Percentiles rank a stretch among this genome's conserved stretches.
phyloP scores from a whole-genome alignment of 2,329 filamentous ascomycete species.

The Fusarium guadeloupense region DNA sequence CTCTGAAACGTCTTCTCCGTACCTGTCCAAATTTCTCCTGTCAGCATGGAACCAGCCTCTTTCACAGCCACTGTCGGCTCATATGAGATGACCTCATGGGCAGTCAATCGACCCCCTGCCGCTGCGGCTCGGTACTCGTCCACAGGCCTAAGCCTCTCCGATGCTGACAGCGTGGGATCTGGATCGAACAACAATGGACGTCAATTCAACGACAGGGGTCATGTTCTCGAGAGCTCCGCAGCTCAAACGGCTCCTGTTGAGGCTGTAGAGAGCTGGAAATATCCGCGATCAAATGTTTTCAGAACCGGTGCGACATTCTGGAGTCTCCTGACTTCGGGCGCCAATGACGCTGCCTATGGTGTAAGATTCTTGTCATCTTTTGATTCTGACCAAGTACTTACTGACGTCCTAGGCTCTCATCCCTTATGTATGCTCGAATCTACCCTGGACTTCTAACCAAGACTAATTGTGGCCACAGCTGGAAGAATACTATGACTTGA shows the following conservation, averaged over 20 bases:
- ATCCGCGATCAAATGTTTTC: conserved; percentile 51
- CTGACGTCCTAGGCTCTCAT: conserved; percentile 54
- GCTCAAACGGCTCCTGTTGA: conserved; percentile 1
- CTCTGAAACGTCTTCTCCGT: background rate
- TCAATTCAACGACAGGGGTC: background rate
- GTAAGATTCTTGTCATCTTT: conserved; percentile 49
- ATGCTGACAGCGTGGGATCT: background rate
- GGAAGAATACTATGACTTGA: conserved; percentile 65
- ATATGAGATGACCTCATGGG: conserved; percentile 25
- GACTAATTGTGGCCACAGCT: conserved; percentile 25
- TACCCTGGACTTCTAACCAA: background rate
- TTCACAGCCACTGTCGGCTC: conserved; percentile 34
- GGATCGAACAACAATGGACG: background rate
- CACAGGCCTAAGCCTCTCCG: background rate
- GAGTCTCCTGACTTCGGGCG: conserved; percentile 66
- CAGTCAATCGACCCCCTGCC: conserved; percentile 6
- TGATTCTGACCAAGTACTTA: background rate
- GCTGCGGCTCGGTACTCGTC: background rate
- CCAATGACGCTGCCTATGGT: conserved; percentile 67
- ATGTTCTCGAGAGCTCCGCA: conserved; percentile 15
- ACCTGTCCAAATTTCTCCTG: background rate
- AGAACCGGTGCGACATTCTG: conserved; percentile 64
- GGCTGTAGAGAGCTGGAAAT: conserved; percentile 32
- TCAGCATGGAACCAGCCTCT: conserved; percentile 25
- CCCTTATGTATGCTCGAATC: conserved; percentile 50